Evolutionary conservation across 2,329 filamentous ascomycete genomes (phyloP).

Genomic region (Intubia oerlemansii): DNA sequence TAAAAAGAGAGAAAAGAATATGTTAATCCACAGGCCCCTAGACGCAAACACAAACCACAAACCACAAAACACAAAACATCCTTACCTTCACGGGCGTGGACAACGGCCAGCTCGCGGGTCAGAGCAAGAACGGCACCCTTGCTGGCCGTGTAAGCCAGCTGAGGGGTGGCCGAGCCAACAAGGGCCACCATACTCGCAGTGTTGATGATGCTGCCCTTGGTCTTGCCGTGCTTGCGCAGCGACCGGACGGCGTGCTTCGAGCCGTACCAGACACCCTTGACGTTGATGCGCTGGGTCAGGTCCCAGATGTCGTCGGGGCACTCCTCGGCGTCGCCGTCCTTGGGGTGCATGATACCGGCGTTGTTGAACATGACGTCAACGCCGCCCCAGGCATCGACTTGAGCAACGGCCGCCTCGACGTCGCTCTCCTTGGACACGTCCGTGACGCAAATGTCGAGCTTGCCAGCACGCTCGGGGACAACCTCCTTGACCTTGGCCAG

Average conservation of each 20-base stretch:
- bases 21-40: too few relatives aligned
- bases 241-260: conserved; percentile 78
- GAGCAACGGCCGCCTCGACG: conserved; percentile 52
- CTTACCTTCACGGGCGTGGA: conserved; percentile 76
- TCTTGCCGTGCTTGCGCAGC: conserved; percentile 62
- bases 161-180: conserved; percentile 69
- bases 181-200: conserved; percentile 77
- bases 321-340: conserved; percentile 58
- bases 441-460: conserved; percentile 39
- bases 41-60: too few relatives aligned
- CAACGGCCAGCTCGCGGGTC: conserved; percentile 77
- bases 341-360: conserved; percentile 85
- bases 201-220: conserved; percentile 68
- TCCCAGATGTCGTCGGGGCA: conserved; percentile 89
- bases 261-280: conserved; percentile 96
- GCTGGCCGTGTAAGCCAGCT: conserved; percentile 81
- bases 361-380: conserved; percentile 94
- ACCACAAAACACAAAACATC: too few relatives aligned
- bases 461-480: conserved; percentile 31
- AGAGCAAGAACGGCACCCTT: conserved; percentile 84
- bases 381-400: conserved; percentile 66
- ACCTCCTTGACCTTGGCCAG: conserved; percentile 53
- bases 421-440: conserved; percentile 77
- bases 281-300: conserved; percentile 80
- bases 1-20: too few relatives aligned